Evolutionary conservation across 2,329 filamentous ascomycete species (phyloP).

Genomic region (Phialophora expanda): DNA sequence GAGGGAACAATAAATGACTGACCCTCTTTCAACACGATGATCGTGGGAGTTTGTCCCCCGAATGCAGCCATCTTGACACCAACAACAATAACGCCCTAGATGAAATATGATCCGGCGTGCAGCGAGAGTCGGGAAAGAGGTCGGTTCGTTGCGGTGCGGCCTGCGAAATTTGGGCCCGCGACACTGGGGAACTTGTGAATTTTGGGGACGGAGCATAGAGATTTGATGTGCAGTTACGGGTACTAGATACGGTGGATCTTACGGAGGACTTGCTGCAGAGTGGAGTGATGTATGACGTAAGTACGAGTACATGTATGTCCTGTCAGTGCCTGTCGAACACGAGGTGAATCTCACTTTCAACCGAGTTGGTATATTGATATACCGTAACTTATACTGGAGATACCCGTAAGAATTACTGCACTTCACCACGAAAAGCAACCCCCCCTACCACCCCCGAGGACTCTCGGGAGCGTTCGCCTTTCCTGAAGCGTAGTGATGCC

Average conservation of each 20-base stretch:
- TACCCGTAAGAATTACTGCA: background rate
- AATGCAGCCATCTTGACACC: constrained; percentile 64
- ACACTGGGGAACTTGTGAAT: background rate
- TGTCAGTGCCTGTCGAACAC: no score
- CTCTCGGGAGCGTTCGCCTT: background rate
- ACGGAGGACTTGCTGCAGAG: no score
- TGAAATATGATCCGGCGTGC: background rate
- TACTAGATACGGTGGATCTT: background rate
- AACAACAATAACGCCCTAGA: background rate
- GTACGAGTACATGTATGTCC: no score
- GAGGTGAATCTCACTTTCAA: no score
- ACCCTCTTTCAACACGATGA: constrained; percentile 98
- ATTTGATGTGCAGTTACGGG: background rate
- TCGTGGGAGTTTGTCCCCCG: constrained; percentile 95
- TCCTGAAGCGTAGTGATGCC: background rate
- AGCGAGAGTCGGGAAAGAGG: background rate
- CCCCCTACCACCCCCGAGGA: no score
- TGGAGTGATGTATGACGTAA: no score
- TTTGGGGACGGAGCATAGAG: background rate
- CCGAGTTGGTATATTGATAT: background rate
- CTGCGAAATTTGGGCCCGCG: background rate
- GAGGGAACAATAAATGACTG: constrained; percentile 43
- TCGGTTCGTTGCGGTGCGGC: background rate
- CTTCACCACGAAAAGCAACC: background rate
- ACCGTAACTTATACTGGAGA: background rate